Base-by-base conservation (phyloP, 768 basidiomycete genomes). In the Boletus vermiculosoides region DNA sequence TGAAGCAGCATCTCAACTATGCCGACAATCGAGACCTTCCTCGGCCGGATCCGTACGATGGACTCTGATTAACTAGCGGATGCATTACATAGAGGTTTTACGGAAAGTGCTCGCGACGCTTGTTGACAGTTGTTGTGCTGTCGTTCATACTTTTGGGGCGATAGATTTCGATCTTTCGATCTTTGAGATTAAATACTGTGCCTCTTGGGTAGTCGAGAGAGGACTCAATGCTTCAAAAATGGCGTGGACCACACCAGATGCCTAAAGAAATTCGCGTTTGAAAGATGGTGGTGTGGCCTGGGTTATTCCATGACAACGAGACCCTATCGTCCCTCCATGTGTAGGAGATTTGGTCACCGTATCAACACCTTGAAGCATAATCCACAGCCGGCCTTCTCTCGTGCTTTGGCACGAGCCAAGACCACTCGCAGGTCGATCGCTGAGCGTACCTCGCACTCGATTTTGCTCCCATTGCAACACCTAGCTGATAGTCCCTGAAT, bases 11-110 rank as follows among this genome's bases (percentile, higher is more conserved):
- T 33, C 51, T 68, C 46, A 58, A 42, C 20, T 61, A 58, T 44
- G 45, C 59, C 1, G 69, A 71, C 37, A 68, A 71, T 13, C 62
- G 69, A n/a, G 45, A 63, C 45, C 60, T 71, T 20, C 66, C 69
- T 49, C 66, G 66, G 22, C 71, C 69, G 18, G 64, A 72, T 50
- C 69, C 58, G 11, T 72, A 71, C 46, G 66, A 72, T 48, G 69
- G 69, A 46, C 61, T 72, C 44, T 71, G 48, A 71, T 50, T 23
- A 7, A 4, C 12, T n/a, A 18, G 12, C 10, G 13, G 12, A 46
- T 4, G 11, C 4, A 12, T 23, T 11, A 15, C 10, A 22, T 42
- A 13, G 12, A 6, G 22, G 12, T 13, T 39, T 15, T 18, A 18
- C 37, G 8, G 37, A 7, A 13, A 20, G 45, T 30, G 20, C 9